Percentiles rank a stretch among this genome's conserved stretches.
Conservation (phyloP, 441 rosid species). For the Bruguiera hainesii region DNA sequence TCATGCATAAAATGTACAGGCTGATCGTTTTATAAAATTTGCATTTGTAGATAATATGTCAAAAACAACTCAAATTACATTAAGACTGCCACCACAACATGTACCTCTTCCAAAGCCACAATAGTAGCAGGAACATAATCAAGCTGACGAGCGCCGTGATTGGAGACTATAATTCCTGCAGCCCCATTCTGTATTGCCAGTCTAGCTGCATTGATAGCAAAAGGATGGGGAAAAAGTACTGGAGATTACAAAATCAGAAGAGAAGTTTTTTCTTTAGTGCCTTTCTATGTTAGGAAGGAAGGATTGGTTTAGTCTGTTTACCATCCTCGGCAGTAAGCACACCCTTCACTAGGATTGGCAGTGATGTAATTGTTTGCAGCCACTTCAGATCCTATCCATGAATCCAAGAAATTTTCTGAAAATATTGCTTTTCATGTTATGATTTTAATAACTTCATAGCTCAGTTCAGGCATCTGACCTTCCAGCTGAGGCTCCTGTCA, state of each 20-base stretch:
- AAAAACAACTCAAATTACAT: too few species aligned
- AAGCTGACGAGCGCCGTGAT: constrained; percentile 86
- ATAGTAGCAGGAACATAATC: constrained; percentile 82
- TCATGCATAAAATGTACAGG: too few species aligned
- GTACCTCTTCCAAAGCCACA: constrained; percentile 72
- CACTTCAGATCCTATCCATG: constrained; percentile 51
- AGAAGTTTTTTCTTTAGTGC: background rate
- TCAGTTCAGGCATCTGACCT: constrained; percentile 29
- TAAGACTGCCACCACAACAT: background rate
- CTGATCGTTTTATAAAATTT: too few species aligned
- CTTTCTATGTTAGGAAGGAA: background rate
- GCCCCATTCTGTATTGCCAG: constrained; percentile 56
- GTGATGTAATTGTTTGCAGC: constrained; percentile 68
- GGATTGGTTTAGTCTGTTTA: constrained; percentile 20
- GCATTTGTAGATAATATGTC: too few species aligned
- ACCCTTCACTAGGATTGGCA: constrained; percentile 77
- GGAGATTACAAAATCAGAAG: background rate
- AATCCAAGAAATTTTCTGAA: background rate
- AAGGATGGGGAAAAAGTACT: too few species aligned
- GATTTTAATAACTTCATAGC: background rate
- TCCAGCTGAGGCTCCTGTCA: constrained; percentile 71
- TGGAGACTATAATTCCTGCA: constrained; percentile 82
- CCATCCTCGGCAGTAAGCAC: constrained; percentile 70
- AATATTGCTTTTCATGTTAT: background rate
- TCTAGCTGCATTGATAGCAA: constrained; percentile 43